Conservation (phyloP, 306 rosid genomes). For the Fagus sylvatica region DNA sequence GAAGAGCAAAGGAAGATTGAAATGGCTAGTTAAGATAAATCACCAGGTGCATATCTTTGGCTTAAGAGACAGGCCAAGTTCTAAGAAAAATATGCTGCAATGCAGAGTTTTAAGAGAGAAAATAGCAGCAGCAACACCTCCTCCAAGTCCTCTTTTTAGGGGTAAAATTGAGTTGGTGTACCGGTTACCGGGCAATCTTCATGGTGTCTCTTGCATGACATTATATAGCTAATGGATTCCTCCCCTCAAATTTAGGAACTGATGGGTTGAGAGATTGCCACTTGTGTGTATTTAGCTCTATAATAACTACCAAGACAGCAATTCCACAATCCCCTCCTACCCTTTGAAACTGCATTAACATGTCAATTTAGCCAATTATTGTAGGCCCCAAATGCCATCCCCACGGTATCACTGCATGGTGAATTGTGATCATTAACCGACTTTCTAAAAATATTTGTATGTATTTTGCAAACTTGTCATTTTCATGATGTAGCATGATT, state of each 20-base stretch:
- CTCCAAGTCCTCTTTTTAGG: background rate
- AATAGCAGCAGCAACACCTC: background rate
- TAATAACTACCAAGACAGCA: background rate
- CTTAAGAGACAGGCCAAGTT: background rate
- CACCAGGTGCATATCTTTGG: background rate
- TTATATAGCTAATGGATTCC: background rate
- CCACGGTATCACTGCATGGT: background rate
- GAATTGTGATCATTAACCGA: background rate
- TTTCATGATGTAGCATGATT: background rate
- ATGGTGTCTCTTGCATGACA: background rate
- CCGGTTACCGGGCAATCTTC: slow-evolving; percentile 15
- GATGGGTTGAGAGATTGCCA: slow-evolving; percentile 23
- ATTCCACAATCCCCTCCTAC: background rate
- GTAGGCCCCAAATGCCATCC: background rate
- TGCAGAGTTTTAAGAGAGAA: background rate
- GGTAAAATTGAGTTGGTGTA: background rate
- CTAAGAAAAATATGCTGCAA: background rate
- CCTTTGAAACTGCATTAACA: background rate
- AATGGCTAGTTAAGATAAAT: background rate
- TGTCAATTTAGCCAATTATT: background rate
- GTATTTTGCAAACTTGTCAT: background rate
- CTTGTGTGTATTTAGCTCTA: slow-evolving; percentile 3
- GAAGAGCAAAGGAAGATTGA: background rate
- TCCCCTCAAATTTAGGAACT: slow-evolving; percentile 17
- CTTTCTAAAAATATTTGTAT: background rate